phyloP scores from a whole-genome alignment of 257 asterid genomes.

The Penstemon newberryi region DNA sequence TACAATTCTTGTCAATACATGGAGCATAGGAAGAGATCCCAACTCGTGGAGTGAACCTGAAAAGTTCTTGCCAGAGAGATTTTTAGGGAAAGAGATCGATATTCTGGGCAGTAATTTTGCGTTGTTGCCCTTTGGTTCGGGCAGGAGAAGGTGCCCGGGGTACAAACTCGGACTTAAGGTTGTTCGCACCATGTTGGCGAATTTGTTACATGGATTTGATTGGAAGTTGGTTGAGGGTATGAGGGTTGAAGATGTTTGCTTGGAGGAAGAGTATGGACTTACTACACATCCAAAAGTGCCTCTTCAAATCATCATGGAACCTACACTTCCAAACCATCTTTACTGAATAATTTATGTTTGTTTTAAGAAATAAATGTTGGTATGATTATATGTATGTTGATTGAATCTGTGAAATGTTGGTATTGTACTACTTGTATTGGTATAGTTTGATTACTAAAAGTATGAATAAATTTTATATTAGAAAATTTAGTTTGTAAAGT shows the following conservation, averaged over 20 bases:
- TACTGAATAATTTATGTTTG: slow-evolving; percentile 28
- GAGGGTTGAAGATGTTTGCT: slow-evolving; percentile 29
- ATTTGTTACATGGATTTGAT: slow-evolving; percentile 34
- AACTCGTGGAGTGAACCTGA: not conserved
- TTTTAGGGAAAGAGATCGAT: not conserved
- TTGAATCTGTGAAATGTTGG: not conserved
- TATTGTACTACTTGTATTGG: too few species aligned
- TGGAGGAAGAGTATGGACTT: slow-evolving; percentile 36
- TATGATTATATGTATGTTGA: too few species aligned
- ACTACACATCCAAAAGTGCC: slow-evolving; percentile 29
- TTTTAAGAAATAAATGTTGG: not conserved
- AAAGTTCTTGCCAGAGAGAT: slow-evolving; percentile 17
- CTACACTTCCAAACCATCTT: not conserved
- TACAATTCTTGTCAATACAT: not conserved
- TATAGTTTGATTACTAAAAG: too few species aligned
- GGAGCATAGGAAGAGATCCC: slow-evolving; percentile 24
- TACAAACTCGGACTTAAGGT: slow-evolving; percentile 24
- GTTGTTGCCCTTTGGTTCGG: slow-evolving; percentile 19
- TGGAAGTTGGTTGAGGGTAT: slow-evolving; percentile 29
- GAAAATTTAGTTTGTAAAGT: too few species aligned
- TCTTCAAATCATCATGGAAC: slow-evolving; percentile 24
- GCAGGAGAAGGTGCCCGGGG: slow-evolving; percentile 23
- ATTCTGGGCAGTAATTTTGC: slow-evolving; percentile 17
- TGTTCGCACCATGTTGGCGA: slow-evolving; percentile 19
- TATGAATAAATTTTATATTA: too few species aligned